A percentile compares a stretch with the other conserved stretches of the same genome.
Evolutionary conservation across 495 filamentous ascomycete genomes (phyloP).

Genomic region (Cercophora samala): DNA sequence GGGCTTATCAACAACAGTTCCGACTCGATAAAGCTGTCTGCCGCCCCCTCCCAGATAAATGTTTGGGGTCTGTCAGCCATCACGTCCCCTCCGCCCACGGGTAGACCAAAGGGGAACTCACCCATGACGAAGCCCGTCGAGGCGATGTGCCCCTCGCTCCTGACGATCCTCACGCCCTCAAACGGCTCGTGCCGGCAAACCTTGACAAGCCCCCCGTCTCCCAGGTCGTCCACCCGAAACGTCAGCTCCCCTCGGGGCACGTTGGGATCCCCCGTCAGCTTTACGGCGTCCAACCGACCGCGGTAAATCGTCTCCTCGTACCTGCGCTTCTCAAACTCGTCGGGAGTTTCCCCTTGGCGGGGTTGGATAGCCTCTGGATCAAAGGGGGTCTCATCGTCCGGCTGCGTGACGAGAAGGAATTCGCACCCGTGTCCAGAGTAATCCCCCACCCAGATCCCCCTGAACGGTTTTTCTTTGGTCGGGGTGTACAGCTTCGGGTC

Average conservation of each 20-base stretch:
- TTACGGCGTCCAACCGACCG: constrained; percentile 73
- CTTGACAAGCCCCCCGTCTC: constrained; percentile 51
- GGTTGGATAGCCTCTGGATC: constrained; percentile 29
- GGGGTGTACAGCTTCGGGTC: constrained; percentile 69
- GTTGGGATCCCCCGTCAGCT: constrained; percentile 86
- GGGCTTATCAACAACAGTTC: constrained; percentile 77
- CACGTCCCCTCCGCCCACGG: not conserved
- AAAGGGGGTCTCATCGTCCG: constrained; percentile 42
- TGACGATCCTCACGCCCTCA: constrained; percentile 69
- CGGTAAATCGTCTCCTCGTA: constrained; percentile 42
- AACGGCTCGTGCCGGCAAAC: constrained; percentile 61
- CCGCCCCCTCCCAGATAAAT: not conserved
- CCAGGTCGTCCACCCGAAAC: constrained; percentile 75
- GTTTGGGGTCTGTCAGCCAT: not conserved
- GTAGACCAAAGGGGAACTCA: constrained; percentile 40
- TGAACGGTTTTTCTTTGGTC: constrained; percentile 72
- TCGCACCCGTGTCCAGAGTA: constrained; percentile 87
- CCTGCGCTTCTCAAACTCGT: constrained; percentile 25
- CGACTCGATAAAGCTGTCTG: constrained; percentile 68
- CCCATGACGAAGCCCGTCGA: constrained; percentile 63
- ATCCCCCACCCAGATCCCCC: constrained; percentile 90
- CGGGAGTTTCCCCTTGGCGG: constrained; percentile 20
- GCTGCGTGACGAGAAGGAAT: constrained; percentile 76
- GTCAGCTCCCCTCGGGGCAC: constrained; percentile 81
- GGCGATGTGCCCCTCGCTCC: constrained; percentile 73